Base-by-base conservation (phyloP, 495 filamentous ascomycete species). In the Aspergillus panamensis region DNA sequence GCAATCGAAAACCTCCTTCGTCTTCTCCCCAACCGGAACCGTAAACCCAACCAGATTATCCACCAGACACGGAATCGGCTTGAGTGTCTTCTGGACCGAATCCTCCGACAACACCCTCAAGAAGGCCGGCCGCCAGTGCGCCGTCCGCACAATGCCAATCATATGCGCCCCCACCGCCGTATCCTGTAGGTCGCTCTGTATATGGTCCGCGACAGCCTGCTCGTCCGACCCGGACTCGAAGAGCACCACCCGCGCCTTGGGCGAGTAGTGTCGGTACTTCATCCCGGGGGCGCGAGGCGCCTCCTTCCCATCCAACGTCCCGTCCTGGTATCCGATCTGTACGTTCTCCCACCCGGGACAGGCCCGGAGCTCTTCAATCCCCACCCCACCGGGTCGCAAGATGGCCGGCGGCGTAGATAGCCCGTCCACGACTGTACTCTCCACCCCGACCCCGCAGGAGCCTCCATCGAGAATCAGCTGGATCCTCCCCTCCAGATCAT, bases 211-310 rank as follows among this genome's bases (percentile, higher is more conserved):
- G 2, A 75, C 62, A 0, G 66, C 60, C 1, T 73, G 73, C 3
- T 64, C 53, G 19, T 58, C 64, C 0, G 74, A 75, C 3, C 72
- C 76, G 30, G 72, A 52, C 54, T 96, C 89, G 67, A 89, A 94
- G 1, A 99, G 77, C 20, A 96, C 75, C 9, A 99, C 93, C 31
- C 80, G 85, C 14, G 94, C 94, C 66, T 87, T 88, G 0, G 94
- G 94, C 19, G 92, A 95, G 67, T 99, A 99, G 69, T 99, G 94
- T 63, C 92, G 87, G 71, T 99, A 99, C 67, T 99, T 99, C 94
- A 99, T 99, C 3, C 94, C 94, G 8, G 94, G 94, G 3, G 93
- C 92, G 54, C 87, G 82, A 6, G 95, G 93, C 20, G 77, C 75
- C 54, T 77, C 70, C 50, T 66, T 80, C 20, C 68, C 64, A 19